A percentile compares a stretch with the other conserved stretches of the same genome.
Conservation (phyloP, 164 flowering plant genomes). For the Protea cynaroides region DNA sequence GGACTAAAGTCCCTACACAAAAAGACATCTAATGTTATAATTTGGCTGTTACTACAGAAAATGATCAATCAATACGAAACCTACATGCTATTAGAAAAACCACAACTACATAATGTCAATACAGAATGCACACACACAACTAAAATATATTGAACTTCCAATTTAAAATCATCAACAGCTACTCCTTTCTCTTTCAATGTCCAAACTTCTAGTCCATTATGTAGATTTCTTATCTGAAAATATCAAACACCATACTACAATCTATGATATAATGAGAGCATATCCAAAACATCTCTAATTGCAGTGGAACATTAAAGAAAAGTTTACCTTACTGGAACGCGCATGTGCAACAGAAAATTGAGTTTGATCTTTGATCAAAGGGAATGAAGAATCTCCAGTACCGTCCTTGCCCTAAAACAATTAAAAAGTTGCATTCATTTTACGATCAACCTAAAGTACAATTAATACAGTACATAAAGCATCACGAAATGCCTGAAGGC, state of each 20-base stretch:
- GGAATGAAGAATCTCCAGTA: conserved; percentile 86
- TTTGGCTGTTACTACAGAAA: no score
- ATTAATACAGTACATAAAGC: conserved; percentile 8
- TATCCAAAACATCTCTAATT: neutral
- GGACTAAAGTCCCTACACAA: no score
- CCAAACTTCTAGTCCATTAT: neutral
- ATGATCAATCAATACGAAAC: no score
- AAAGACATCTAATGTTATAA: no score
- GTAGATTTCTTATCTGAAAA: neutral
- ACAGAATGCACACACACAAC: no score
- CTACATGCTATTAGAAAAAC: no score
- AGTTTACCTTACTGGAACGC: conserved; percentile 74
- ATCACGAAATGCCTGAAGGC: conserved; percentile 2
- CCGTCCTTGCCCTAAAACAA: conserved; percentile 74
- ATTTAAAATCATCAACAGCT: neutral
- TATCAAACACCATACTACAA: neutral
- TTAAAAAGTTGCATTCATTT: neutral
- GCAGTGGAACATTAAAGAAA: neutral
- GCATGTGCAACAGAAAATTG: conserved; percentile 96
- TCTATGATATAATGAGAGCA: neutral
- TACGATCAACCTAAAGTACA: neutral
- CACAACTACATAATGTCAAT: no score
- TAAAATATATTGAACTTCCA: neutral
- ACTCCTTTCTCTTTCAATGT: neutral
- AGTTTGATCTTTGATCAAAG: conserved; percentile 79